These are phyloP conservation scores for Gynochthodes officinalis DNA, from an alignment of 257 asterid genomes.

Conservation along the genomic window DNA sequence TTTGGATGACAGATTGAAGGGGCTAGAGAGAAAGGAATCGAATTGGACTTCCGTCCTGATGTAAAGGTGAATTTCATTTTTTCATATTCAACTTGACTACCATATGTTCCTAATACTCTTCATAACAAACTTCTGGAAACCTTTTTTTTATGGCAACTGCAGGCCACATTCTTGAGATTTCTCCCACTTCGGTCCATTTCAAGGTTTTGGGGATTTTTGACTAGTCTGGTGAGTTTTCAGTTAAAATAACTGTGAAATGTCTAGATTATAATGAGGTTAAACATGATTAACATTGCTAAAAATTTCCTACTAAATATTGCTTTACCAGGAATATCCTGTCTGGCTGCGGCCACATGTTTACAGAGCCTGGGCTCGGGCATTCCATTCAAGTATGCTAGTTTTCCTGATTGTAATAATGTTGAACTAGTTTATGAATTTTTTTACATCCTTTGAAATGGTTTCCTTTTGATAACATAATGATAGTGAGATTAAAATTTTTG, in stretches of 20 bases:
- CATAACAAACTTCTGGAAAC: conserved; percentile 5
- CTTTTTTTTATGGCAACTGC: conserved; percentile 20
- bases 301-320: conserved; percentile 18
- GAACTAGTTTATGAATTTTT: conserved; percentile 9
- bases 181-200: conserved; percentile 87
- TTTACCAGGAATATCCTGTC: conserved; percentile 75
- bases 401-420: conserved; percentile 14
- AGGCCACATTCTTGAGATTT: conserved; percentile 80
- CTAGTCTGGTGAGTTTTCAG: conserved; percentile 57
- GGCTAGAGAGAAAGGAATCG: conserved; percentile 65
- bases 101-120: neutral
- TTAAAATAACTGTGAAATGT: conserved; percentile 3
- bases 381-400: conserved; percentile 73
- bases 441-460: conserved; percentile 7
- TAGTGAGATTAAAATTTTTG: neutral
- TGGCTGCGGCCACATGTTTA: conserved; percentile 86
- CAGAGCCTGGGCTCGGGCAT: conserved; percentile 95
- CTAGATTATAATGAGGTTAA: neutral
- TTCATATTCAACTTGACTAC: neutral
- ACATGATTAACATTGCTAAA: neutral
- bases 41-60: conserved; percentile 82
- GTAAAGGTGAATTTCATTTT: conserved; percentile 52
- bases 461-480: neutral
- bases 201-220: conserved; percentile 80
- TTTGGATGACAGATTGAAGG: conserved; percentile 65